Base-by-base conservation (phyloP, 306 rosid genomes). In the Pterocarpus santalinus region DNA sequence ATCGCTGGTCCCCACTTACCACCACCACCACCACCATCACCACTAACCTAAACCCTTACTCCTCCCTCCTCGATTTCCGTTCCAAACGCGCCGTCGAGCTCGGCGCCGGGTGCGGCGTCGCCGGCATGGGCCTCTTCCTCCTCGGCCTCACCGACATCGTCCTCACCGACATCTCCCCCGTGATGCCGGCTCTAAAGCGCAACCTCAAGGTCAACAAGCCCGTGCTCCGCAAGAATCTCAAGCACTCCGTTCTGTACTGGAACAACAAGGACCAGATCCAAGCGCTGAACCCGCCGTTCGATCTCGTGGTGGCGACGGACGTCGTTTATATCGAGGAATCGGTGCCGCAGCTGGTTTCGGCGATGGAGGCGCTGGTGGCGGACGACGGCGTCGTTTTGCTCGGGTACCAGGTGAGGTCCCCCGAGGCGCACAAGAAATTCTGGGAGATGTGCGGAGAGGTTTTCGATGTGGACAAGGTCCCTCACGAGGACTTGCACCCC, bases 101-200 rank as follows among this genome's bases (percentile, higher is more conserved):
- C 33, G 97, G 98, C 10, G 83, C 94, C 63, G 97, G 98, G 0
- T 95, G 98, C 75, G 97, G 97, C 13, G 97, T 85, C 32, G 91
- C 92, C 28, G 94, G 95, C 11, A 95, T 95, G 98, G 98, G 98
- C 8, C 90, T 95, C 33, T 87, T 60, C 87, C 90, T 95, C 11
- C 82, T 95, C 1, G 97, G 98, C 64, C 90, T 95, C 11, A 87
- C 91, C 13, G 94, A 95, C 84, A 30, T 92, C 7, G 83, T 91
- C 46, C 91, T 95, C 81, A 95, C 97, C 16, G 97, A 92, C 64
- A 92, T 95, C 22, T 73, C 95, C 51, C 95, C 97, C 2, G 97
- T 95, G 15, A 89, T 92, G 91, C 97, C 98, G 12, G 98, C 98
- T 0, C 92, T 94, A 15, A 91, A 94, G 62, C 92, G 84, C 35